Conservation (phyloP, 768 basidiomycete species). For the Pisolithus orientalis region DNA sequence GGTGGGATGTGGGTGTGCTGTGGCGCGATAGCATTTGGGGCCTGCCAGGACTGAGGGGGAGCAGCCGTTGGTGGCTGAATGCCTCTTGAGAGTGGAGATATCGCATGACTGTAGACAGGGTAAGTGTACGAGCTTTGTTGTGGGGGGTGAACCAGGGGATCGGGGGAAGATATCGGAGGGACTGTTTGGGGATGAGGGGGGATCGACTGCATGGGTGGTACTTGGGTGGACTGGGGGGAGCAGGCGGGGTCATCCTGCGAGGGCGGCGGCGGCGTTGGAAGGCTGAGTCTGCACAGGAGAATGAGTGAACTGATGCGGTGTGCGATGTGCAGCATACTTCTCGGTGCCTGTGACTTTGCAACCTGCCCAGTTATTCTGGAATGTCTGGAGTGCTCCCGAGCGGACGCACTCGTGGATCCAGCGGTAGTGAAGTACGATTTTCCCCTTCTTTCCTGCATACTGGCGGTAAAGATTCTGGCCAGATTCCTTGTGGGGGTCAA, state of each 20-base stretch:
- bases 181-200: slow-evolving; percentile 23
- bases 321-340: slow-evolving; percentile 38
- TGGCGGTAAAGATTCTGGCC: slow-evolving; percentile 80
- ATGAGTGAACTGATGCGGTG: background rate
- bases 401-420: slow-evolving; percentile 81
- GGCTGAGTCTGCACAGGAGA: slow-evolving; percentile 20
- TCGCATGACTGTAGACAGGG: slow-evolving; percentile 35
- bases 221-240: slow-evolving; percentile 16
- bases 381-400: slow-evolving; percentile 63
- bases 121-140: slow-evolving; percentile 22
- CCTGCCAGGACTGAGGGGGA: slow-evolving; percentile 62
- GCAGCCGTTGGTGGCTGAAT: slow-evolving; percentile 42
- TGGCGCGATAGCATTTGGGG: slow-evolving; percentile 52
- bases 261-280: slow-evolving; percentile 11
- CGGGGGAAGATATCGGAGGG: slow-evolving; percentile 21
- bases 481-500: slow-evolving; percentile 71
- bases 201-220: slow-evolving; percentile 20
- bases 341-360: slow-evolving; percentile 77
- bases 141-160: slow-evolving; percentile 25
- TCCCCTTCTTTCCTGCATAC: slow-evolving; percentile 73
- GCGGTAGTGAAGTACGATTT: slow-evolving; percentile 63
- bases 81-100: slow-evolving; percentile 32
- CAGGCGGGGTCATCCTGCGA: slow-evolving; percentile 17
- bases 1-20: slow-evolving; percentile 57
- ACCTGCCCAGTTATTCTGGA: slow-evolving; percentile 69